Evolutionary conservation across 805 yeast genomes (phyloP).

Genomic region (Suhomyces sp.): DNA sequence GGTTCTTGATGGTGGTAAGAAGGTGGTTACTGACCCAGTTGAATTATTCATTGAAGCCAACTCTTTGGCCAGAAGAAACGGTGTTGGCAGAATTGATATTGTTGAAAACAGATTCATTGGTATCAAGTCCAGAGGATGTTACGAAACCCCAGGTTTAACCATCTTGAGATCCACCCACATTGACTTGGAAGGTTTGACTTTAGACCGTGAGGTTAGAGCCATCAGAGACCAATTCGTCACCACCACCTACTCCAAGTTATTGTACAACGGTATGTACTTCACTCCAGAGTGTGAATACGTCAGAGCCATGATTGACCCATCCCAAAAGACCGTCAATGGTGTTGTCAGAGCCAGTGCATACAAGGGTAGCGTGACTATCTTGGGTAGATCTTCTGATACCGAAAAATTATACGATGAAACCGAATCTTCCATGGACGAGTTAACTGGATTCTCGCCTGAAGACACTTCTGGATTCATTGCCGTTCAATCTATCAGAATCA

Average conservation of each 20-base stretch:
- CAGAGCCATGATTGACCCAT: constrained; percentile 89
- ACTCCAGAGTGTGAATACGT: constrained; percentile 97
- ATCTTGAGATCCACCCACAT: constrained; percentile 90
- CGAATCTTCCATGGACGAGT: constrained; percentile 98
- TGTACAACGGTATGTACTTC: constrained; percentile 97
- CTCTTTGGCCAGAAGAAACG: constrained; percentile 95
- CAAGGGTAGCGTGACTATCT: constrained; percentile 80
- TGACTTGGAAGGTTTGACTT: constrained; percentile 93
- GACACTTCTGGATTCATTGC: constrained; percentile 97
- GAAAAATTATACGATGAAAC: constrained; percentile 97
- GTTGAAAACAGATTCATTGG: constrained; percentile 99
- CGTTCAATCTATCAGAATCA: constrained; percentile 96
- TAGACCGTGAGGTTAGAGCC: constrained; percentile 97
- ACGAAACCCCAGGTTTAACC: constrained; percentile 98
- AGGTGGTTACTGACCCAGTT: constrained; percentile 76
- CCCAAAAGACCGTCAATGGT: constrained; percentile 95
- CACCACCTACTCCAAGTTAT: constrained; percentile 80
- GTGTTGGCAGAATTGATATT: constrained; percentile 98
- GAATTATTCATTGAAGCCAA: constrained; percentile 92
- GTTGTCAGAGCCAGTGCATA: constrained; percentile 89
- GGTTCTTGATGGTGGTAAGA: constrained; percentile 59
- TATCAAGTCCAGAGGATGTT: constrained; percentile 98
- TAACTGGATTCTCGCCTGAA: constrained; percentile 95
- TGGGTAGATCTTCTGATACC: constrained; percentile 93
- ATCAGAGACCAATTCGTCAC: constrained; percentile 96